A percentile compares a stretch with the other conserved stretches of the same genome.
Conservation (phyloP, 495 filamentous ascomycete species). For the Thermothielavioides terrestris region DNA sequence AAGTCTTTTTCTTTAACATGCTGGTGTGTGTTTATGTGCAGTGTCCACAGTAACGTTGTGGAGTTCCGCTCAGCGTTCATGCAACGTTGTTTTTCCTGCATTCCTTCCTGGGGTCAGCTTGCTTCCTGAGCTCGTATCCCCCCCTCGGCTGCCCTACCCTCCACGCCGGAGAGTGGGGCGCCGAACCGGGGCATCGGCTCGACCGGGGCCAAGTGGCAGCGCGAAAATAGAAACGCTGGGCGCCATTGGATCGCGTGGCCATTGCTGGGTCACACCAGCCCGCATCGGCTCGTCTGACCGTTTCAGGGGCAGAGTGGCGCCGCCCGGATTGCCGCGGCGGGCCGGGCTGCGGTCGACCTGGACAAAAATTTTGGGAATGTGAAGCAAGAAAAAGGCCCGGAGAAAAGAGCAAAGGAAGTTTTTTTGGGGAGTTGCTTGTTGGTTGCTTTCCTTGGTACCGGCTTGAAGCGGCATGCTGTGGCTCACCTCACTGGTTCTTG, state of each 20-base stretch:
- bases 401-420: neutral
- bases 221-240: constrained; percentile 10
- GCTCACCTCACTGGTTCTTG: neutral
- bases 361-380: no score
- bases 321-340: no score
- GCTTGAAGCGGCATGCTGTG: no score
- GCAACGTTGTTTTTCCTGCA: neutral
- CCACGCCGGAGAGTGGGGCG: neutral
- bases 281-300: no score
- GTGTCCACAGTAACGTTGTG: no score
- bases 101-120: neutral
- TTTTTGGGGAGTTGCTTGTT: neutral
- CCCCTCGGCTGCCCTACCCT: neutral
- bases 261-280: neutral
- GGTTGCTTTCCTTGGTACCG: neutral
- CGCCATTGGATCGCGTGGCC: constrained; percentile 1
- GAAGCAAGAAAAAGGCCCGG: no score
- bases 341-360: no score
- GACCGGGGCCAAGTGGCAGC: constrained; percentile 11
- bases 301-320: neutral
- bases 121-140: constrained; percentile 6
- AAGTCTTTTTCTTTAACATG: no score
- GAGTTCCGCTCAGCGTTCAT: no score
- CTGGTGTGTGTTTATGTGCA: no score
- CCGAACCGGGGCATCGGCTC: neutral